Conservation (phyloP, 2,329 filamentous ascomycete species). For the Fusarium phyllophilum region DNA sequence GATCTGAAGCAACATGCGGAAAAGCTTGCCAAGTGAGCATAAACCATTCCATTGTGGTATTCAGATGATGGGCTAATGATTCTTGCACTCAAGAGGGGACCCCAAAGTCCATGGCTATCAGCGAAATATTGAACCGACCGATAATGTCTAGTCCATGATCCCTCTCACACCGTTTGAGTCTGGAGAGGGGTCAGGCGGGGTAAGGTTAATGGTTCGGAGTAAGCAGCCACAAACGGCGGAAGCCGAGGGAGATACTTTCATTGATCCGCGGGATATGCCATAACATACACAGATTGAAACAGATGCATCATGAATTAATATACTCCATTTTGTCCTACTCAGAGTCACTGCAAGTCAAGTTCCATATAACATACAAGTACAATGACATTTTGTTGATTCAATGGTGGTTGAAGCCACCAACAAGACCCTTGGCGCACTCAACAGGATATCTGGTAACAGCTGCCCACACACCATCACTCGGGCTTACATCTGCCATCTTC, state of each 20-base stretch:
- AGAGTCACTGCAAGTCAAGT: rapidly evolving
- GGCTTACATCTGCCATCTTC: background rate
- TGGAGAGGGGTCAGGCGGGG: background rate
- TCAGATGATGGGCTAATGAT: background rate
- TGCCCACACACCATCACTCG: background rate
- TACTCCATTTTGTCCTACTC: rapidly evolving
- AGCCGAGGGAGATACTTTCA: background rate
- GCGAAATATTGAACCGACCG: background rate
- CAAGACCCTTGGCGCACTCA: background rate
- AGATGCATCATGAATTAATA: too few relatives aligned
- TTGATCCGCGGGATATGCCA: background rate
- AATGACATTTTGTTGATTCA: background rate
- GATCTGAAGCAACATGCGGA: background rate
- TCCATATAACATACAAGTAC: rapidly evolving
- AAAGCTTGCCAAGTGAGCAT: background rate
- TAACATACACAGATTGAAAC: background rate
- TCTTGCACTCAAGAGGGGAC: background rate
- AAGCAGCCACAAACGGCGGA: background rate
- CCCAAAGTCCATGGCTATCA: background rate
- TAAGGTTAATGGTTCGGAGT: background rate
- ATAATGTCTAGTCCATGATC: background rate
- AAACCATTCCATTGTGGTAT: background rate
- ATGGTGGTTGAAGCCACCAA: background rate
- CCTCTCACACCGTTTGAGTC: background rate
- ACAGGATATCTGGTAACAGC: background rate